Percentiles rank a stretch among this genome's conserved stretches.
phyloP scores from a whole-genome alignment of 768 basidiomycete species.

The Chalciporus sphaerocephalus region DNA sequence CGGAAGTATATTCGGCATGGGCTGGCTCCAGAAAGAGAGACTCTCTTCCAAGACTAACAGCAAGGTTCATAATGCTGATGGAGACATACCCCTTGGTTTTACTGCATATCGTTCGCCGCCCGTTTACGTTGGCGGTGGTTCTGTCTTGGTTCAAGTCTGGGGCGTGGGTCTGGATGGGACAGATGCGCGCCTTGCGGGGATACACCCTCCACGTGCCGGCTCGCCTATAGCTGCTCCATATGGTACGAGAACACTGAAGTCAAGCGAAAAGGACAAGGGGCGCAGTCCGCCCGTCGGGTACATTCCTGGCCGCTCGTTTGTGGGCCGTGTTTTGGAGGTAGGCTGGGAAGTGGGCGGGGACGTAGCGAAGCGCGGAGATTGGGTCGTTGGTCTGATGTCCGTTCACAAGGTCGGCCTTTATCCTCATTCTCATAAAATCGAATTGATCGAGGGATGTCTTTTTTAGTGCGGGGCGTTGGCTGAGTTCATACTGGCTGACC shows the following conservation, averaged over 20 bases:
- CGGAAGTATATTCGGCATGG: slow-evolving; percentile 22
- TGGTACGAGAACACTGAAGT: slow-evolving; percentile 16
- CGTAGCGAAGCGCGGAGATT: slow-evolving; percentile 70
- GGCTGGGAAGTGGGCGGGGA: slow-evolving; percentile 61
- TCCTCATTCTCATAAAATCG: slow-evolving; percentile 2
- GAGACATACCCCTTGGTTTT: slow-evolving; percentile 50
- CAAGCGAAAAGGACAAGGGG: slow-evolving; percentile 25
- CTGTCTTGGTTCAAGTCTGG: slow-evolving; percentile 84
- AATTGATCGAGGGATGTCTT: slow-evolving; percentile 13
- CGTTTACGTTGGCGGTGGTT: slow-evolving; percentile 57
- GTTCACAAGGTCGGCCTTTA: slow-evolving; percentile 62
- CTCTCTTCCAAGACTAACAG: slow-evolving; percentile 6
- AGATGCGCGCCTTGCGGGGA: slow-evolving; percentile 64
- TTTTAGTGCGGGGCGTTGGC: slow-evolving; percentile 75
- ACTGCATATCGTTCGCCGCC: slow-evolving; percentile 73
- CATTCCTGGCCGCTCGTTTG: slow-evolving; percentile 84
- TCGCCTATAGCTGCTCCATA: slow-evolving; percentile 19
- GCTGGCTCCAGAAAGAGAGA: slow-evolving; percentile 31
- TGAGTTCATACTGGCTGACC: slow-evolving; percentile 84
- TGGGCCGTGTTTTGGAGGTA: slow-evolving; percentile 76
- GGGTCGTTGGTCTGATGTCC: slow-evolving; percentile 80
- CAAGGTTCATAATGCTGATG: slow-evolving; percentile 6
- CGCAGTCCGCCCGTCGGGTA: slow-evolving; percentile 49
- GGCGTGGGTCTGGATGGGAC: slow-evolving; percentile 79
- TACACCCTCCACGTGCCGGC: slow-evolving; percentile 22